phyloP scores from a whole-genome alignment of 2,329 filamentous ascomycete species.

The Aspergillus hortae region DNA sequence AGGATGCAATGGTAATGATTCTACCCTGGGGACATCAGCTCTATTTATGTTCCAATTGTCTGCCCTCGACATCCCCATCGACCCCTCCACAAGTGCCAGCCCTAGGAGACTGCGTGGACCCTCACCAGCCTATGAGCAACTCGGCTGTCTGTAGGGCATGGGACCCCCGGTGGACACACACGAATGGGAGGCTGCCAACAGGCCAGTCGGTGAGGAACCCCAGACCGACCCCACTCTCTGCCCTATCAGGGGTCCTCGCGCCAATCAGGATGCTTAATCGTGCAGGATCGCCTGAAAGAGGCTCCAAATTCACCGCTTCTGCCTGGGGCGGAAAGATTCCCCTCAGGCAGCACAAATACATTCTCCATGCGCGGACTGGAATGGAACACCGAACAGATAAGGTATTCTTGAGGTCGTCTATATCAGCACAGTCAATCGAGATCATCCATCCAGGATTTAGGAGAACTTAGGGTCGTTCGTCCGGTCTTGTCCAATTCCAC shows the following conservation, averaged over 20 bases:
- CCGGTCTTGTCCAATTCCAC: too few species aligned
- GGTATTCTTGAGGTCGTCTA: too few species aligned
- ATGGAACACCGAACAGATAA: neutral
- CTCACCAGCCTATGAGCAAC: neutral
- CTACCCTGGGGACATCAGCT: neutral
- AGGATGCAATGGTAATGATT: neutral
- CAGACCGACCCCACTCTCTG: slow-evolving; percentile 7
- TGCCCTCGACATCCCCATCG: neutral
- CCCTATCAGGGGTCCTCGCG: slow-evolving; percentile 6
- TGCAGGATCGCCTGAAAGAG: slow-evolving; percentile 3
- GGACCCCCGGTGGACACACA: neutral
- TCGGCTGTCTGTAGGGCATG: slow-evolving; percentile 4
- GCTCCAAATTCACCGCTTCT: slow-evolving; percentile 20
- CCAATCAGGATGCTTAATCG: neutral
- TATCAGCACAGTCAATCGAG: too few species aligned
- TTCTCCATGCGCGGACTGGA: neutral
- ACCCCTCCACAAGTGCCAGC: neutral
- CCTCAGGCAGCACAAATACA: neutral
- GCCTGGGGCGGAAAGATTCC: slow-evolving; percentile 2
- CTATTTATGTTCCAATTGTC: neutral
- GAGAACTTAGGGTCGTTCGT: too few species aligned
- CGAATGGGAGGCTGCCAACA: slow-evolving; percentile 18
- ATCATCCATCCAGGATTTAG: too few species aligned
- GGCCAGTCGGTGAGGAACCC: slow-evolving; percentile 12
- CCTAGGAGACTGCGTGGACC: neutral